phyloP scores from a whole-genome alignment of 176 grass and related monocot genomes.

The Avena eriantha region DNA sequence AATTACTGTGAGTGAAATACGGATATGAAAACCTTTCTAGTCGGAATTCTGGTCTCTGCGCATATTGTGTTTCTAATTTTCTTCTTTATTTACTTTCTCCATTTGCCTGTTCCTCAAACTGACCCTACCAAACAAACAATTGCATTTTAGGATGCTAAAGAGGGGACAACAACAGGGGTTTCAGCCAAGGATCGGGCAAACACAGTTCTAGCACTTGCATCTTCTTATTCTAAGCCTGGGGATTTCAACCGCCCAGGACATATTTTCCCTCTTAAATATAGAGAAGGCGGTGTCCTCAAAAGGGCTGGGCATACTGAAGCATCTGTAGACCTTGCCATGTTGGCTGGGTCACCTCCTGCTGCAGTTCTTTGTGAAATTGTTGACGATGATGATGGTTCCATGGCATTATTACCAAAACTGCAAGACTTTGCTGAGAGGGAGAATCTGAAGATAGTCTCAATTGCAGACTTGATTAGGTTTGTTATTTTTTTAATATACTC shows the following conservation, averaged over 20 bases:
- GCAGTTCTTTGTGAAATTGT: conserved; percentile 92
- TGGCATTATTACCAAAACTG: conserved; percentile 88
- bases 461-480: conserved; percentile 89
- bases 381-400: conserved; percentile 87
- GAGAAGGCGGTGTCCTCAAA: conserved; percentile 95
- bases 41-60: background rate
- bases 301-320: conserved; percentile 98
- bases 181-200: conserved; percentile 85
- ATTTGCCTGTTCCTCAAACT: conserved; percentile 11
- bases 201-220: conserved; percentile 69
- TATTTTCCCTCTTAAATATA: conserved; percentile 96
- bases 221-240: conserved; percentile 73
- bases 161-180: conserved; percentile 91
- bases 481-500: conserved; percentile 33
- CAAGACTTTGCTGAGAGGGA: conserved; percentile 77
- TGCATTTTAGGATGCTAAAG: conserved; percentile 81
- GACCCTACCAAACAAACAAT: background rate
- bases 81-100: background rate
- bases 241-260: conserved; percentile 94
- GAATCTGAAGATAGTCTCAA: conserved; percentile 92
- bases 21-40: conserved; percentile 21
- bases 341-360: conserved; percentile 79
- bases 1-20: background rate
- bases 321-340: conserved; percentile 87
- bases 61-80: background rate